Evolutionary conservation across 2,329 filamentous ascomycete genomes (phyloP).

Genomic region (Phialophora expanda): DNA sequence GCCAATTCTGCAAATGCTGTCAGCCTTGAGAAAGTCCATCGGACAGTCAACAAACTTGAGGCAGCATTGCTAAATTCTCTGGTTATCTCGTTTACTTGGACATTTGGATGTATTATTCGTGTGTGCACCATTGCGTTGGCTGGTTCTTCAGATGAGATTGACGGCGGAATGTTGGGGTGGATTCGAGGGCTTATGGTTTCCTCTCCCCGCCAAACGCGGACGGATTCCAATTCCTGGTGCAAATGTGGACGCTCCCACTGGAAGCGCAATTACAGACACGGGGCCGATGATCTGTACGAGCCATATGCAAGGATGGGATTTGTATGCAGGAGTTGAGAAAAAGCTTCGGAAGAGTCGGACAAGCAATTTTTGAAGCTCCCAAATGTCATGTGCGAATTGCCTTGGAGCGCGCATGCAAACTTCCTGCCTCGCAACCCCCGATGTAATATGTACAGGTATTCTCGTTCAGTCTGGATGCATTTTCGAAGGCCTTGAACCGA

Average conservation of each 20-base stretch:
- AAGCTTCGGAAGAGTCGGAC: slow-evolving; percentile 1
- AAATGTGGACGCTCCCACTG: neutral
- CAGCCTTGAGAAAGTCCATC: slow-evolving; percentile 10
- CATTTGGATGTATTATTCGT: slow-evolving; percentile 31
- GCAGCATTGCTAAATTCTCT: slow-evolving; percentile 59
- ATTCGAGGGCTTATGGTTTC: neutral
- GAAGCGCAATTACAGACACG: neutral
- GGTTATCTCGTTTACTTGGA: slow-evolving; percentile 58
- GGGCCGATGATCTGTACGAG: neutral
- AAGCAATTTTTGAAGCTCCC: neutral
- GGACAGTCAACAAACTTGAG: slow-evolving; percentile 49
- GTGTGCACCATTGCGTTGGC: slow-evolving; percentile 31
- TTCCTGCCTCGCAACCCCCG: neutral
- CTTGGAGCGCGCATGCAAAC: neutral
- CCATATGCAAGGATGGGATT: neutral
- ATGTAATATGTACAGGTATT: slow-evolving; percentile 23
- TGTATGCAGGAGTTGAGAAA: neutral
- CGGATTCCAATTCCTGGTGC: neutral
- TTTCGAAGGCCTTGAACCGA: neutral
- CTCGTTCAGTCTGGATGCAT: slow-evolving; percentile 30
- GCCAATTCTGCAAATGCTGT: slow-evolving; percentile 20
- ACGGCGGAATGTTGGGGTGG: neutral
- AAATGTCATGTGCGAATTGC: slow-evolving; percentile 14
- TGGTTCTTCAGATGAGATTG: neutral
- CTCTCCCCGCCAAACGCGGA: neutral